phyloP scores from a whole-genome alignment of 805 yeast genomes.

The Suhomyces kilbournensis region DNA sequence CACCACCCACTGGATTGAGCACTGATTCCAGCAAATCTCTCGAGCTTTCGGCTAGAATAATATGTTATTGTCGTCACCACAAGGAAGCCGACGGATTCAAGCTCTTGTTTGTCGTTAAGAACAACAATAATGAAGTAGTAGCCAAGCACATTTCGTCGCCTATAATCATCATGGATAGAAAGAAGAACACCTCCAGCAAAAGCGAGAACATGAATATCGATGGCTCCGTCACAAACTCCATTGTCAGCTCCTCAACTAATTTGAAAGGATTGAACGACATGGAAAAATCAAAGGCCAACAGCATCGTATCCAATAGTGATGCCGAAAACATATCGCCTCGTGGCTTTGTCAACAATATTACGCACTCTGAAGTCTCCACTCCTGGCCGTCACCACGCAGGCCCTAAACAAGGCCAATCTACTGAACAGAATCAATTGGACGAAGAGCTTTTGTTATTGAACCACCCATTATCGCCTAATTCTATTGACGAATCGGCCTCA shows the following conservation, averaged over 20 bases:
- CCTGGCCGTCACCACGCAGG: neutral
- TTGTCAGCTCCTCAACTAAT: constrained; percentile 21
- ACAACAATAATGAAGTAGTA: constrained; percentile 57
- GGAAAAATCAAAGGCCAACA: constrained; percentile 2
- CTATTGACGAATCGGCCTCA: constrained; percentile 58
- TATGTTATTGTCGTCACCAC: constrained; percentile 96
- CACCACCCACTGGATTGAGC: constrained; percentile 50
- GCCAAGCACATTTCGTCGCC: constrained; percentile 71
- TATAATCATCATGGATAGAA: constrained; percentile 92
- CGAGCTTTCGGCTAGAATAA: constrained; percentile 68
- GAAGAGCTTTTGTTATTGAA: neutral
- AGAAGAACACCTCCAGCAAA: constrained; percentile 50
- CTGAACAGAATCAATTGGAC: neutral
- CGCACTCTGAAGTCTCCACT: neutral
- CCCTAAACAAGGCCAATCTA: neutral
- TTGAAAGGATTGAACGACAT: constrained; percentile 12
- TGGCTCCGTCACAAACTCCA: constrained; percentile 15
- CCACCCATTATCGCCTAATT: constrained; percentile 58
- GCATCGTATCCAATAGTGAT: neutral
- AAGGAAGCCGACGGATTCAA: constrained; percentile 83
- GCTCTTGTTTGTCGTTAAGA: constrained; percentile 63
- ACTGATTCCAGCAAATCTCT: constrained; percentile 34
- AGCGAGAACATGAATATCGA: constrained; percentile 6
- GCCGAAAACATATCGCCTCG: neutral
- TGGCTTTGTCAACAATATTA: neutral